These are phyloP conservation scores for Pecoramyces ruminantium DNA, from an alignment of 192 early-diverging fungal genomes.

Conservation along the genomic window DNA sequence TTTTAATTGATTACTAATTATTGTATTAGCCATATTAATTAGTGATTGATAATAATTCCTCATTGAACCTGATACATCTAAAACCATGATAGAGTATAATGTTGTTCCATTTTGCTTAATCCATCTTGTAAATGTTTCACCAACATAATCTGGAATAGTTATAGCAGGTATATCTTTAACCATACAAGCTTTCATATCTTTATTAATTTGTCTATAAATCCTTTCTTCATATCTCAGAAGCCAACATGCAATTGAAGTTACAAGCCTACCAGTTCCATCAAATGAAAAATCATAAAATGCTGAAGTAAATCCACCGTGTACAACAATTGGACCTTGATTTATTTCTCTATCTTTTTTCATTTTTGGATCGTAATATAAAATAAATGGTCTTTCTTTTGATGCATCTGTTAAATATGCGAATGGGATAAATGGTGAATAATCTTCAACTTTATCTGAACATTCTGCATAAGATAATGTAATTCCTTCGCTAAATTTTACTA, in stretches of 20 bases:
- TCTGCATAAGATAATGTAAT: not conserved
- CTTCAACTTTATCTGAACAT: not conserved
- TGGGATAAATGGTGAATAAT: not conserved
- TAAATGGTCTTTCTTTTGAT: not conserved
- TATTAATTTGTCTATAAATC: not conserved
- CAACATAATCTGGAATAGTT: not conserved
- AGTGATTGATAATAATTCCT: not conserved
- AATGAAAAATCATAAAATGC: not conserved
- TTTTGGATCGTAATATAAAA: not conserved
- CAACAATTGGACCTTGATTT: not conserved
- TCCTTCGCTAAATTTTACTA: not conserved
- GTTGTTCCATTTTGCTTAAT: not conserved
- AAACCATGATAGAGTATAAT: not conserved
- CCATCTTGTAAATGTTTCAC: not conserved
- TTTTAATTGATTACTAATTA: not conserved
- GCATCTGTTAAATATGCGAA: not conserved
- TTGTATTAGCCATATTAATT: not conserved
- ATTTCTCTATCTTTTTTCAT: not conserved
- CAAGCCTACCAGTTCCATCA: not conserved
- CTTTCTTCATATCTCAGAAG: not conserved
- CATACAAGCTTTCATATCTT: not conserved
- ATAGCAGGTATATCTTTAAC: not conserved
- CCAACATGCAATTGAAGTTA: not conserved
- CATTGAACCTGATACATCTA: not conserved
- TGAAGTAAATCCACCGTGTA: not conserved